Base-by-base conservation (phyloP, 2,329 filamentous ascomycete genomes). In the Phyllachora maydis region DNA sequence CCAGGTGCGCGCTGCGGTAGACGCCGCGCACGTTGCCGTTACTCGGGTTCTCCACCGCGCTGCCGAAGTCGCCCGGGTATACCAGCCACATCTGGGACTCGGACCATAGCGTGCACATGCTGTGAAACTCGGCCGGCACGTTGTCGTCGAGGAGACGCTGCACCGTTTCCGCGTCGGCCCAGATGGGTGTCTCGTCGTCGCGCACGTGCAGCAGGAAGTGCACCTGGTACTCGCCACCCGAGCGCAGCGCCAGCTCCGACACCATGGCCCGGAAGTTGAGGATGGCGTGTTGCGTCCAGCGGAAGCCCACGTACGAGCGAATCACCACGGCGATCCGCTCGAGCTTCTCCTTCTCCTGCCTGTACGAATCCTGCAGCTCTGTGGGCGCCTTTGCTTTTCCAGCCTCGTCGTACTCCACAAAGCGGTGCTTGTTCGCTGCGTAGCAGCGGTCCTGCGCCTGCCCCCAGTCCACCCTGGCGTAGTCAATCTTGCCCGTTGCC, bases 161-260 rank as follows among this genome's bases (percentile, higher is more conserved):
- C 28, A 81, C 78, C 0, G 69, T 73, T 16, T 63, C 58, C 11
- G 75, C 65, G 36, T 88, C 78, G 1, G 77, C 67, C 75, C 76
- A 91, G 34, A 91, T 79, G 21, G 74, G 76, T 19, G 71, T 51
- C 36, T 76, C 66, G 34, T 75, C 63, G 42, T 90, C 74, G 36
- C 78, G 79, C 33, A 90, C 77, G 34, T 91, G 79, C 18, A 91
- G 61, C 17, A 91, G 55, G 40, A 92, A 81, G 43, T 88, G 78
- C 3, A 91, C 59, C 4, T 64, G 61, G 36, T 88, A 91, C 42
- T 91, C 78, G 22, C 74, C 77, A 16, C 79, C 78, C 0, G 77
- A 83, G 26, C 66, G 57, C 23, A 92, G 52, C 6, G 71, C 67
- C 7, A 90, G 55, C 46, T 92, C 81, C 4, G 73, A 67, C 19